phyloP scores from a whole-genome alignment of 345 rosid genomes.

The Rhizophora apiculata region DNA sequence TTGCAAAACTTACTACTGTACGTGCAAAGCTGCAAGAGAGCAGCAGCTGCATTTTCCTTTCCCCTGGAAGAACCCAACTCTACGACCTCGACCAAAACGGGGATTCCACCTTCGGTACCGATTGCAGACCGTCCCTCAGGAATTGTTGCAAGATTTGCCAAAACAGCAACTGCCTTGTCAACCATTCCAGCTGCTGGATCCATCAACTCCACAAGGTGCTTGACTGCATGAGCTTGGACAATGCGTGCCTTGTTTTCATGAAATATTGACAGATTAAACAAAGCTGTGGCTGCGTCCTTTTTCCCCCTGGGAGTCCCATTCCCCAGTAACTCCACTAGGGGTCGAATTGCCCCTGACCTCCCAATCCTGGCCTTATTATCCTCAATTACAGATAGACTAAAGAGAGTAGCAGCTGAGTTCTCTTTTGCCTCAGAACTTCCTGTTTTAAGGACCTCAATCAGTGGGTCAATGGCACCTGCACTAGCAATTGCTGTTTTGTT shows the following conservation, averaged over 20 bases:
- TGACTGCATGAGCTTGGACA: slow-evolving; percentile 88
- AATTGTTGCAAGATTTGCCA: slow-evolving; percentile 85
- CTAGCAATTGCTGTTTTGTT: slow-evolving; percentile 67
- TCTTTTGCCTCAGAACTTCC: slow-evolving; percentile 87
- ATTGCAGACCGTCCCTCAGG: slow-evolving; percentile 77
- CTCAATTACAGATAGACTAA: slow-evolving; percentile 78
- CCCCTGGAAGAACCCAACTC: slow-evolving; percentile 94
- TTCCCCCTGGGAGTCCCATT: slow-evolving; percentile 81
- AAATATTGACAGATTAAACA: slow-evolving; percentile 70
- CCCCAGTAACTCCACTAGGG: slow-evolving; percentile 80
- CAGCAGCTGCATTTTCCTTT: slow-evolving; percentile 91
- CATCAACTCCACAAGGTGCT: slow-evolving; percentile 83
- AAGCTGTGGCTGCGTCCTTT: slow-evolving; percentile 91
- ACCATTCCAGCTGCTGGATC: slow-evolving; percentile 93
- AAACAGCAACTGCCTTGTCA: slow-evolving; percentile 84
- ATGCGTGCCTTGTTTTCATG: slow-evolving; percentile 78
- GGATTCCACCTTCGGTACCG: slow-evolving; percentile 75
- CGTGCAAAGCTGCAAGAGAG: slow-evolving; percentile 78
- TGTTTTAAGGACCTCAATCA: slow-evolving; percentile 72
- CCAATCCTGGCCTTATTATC: slow-evolving; percentile 81
- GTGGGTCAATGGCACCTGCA: slow-evolving; percentile 70
- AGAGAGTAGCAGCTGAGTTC: slow-evolving; percentile 83
- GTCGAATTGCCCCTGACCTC: slow-evolving; percentile 76
- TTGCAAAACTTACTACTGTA: slow-evolving; percentile 55
- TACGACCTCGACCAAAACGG: slow-evolving; percentile 85